phyloP scores from a whole-genome alignment of 140 eudicot species.

The Bidens hawaiensis region DNA sequence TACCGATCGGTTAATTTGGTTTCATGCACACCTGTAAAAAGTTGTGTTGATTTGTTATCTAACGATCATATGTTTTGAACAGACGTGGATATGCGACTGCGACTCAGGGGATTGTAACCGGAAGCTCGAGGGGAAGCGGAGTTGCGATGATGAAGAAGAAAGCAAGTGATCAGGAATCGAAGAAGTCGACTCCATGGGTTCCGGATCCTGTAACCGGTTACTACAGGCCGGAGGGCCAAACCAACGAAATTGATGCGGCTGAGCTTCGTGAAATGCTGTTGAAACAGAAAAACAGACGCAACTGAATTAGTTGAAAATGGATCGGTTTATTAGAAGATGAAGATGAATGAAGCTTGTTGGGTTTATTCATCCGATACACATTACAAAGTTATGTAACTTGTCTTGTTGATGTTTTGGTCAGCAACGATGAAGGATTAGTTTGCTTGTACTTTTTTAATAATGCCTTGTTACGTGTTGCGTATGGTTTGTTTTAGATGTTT shows the following conservation, averaged over 20 bases:
- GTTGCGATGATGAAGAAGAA: conserved; percentile 37
- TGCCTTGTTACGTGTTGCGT: background rate
- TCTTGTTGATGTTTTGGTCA: background rate
- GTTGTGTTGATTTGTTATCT: background rate
- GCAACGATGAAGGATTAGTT: background rate
- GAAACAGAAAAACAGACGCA: conserved; percentile 34
- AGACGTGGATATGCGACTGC: conserved; percentile 59
- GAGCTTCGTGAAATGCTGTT: conserved; percentile 52
- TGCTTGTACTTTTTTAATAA: no score
- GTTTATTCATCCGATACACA: conserved; percentile 3
- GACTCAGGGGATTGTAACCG: conserved; percentile 25
- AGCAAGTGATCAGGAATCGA: conserved; percentile 38
- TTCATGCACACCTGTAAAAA: no score
- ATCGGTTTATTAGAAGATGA: background rate
- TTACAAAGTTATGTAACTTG: background rate
- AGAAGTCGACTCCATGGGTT: conserved; percentile 55
- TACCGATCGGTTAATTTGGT: no score
- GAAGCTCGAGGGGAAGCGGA: conserved; percentile 28
- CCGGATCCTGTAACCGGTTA: conserved; percentile 90
- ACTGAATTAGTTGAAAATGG: background rate
- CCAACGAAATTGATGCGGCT: conserved; percentile 57
- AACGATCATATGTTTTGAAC: background rate
- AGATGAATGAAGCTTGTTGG: conserved; percentile 1
- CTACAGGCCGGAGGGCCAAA: conserved; percentile 59
- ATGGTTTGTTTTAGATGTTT: background rate